A percentile compares a stretch with the other conserved stretches of the same genome.
Conservation (phyloP, 169 alveolate species). For the Plasmodium chabaudi region DNA sequence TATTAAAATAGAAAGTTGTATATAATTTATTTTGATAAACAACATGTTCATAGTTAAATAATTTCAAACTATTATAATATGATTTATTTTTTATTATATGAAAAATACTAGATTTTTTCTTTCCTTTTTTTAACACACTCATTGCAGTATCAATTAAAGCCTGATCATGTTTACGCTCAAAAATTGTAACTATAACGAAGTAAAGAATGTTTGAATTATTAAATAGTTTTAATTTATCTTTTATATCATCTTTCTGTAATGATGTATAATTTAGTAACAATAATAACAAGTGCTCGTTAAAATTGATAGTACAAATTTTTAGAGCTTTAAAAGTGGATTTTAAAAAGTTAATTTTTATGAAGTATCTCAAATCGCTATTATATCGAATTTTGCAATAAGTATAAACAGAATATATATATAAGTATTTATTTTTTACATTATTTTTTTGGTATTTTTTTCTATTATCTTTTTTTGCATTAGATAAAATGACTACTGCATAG, state of each 20-base stretch:
- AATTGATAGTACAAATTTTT: slow-evolving; percentile 9
- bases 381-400: background rate
- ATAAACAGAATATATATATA: slow-evolving; percentile 13
- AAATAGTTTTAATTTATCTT: slow-evolving; percentile 1
- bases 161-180: too few relatives aligned
- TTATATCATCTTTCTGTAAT: background rate
- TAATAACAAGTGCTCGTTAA: background rate
- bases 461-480: background rate
- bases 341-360: slow-evolving; percentile 2
- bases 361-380: background rate
- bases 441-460: too few relatives aligned
- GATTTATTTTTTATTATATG: too few relatives aligned
- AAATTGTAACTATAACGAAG: background rate
- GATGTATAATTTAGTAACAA: too few relatives aligned
- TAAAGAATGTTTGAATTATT: background rate
- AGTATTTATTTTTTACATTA: background rate
- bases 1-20: too few relatives aligned
- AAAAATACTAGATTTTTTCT: too few relatives aligned
- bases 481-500: slow-evolving; percentile 16
- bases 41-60: too few relatives aligned
- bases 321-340: background rate
- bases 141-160: too few relatives aligned
- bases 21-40: too few relatives aligned
- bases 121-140: too few relatives aligned
- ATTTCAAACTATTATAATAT: too few relatives aligned